Conservation (phyloP, 1,139 yeast species). For the Yamadazyma trypodendri region DNA sequence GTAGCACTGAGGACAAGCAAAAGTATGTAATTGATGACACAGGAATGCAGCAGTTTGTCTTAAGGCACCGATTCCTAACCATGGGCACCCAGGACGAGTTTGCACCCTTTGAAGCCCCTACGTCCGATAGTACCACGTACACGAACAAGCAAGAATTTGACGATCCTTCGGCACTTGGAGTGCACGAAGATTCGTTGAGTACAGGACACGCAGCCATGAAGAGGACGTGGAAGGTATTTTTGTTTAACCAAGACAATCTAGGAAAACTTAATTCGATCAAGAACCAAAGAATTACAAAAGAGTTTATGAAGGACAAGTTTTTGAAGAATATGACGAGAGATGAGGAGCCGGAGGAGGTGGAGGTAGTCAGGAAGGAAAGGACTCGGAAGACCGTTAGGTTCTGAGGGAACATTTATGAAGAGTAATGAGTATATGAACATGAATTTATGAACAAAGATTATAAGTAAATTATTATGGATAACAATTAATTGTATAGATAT, state of each 20-base stretch:
- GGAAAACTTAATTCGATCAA: slow-evolving; percentile 29
- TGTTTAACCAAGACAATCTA: slow-evolving; percentile 46
- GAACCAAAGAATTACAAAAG: slow-evolving; percentile 22
- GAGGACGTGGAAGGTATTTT: slow-evolving; percentile 41
- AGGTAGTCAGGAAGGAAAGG: slow-evolving; percentile 7
- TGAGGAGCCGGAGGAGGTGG: slow-evolving; percentile 13
- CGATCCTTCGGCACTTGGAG: slow-evolving; percentile 23
- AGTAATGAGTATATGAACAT: no score
- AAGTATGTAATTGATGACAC: slow-evolving; percentile 51
- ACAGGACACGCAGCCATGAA: slow-evolving; percentile 4
- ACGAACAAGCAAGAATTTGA: slow-evolving; percentile 9
- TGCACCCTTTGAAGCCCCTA: slow-evolving; percentile 23
- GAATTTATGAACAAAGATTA: no score
- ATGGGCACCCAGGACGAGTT: slow-evolving; percentile 30
- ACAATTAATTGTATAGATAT: no score
- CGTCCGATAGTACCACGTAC: slow-evolving; percentile 6
- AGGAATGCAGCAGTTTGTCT: slow-evolving; percentile 56
- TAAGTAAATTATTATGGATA: no score
- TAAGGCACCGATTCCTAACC: slow-evolving; percentile 46
- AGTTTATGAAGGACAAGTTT: slow-evolving; percentile 23
- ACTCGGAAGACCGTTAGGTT: slow-evolving; percentile 26
- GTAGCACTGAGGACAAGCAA: slow-evolving; percentile 20
- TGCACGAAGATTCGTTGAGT: slow-evolving; percentile 19
- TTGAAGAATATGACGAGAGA: slow-evolving; percentile 19
- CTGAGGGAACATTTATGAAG: no score